phyloP scores from a whole-genome alignment of 129 eudicot species.

The Arctium minus region DNA sequence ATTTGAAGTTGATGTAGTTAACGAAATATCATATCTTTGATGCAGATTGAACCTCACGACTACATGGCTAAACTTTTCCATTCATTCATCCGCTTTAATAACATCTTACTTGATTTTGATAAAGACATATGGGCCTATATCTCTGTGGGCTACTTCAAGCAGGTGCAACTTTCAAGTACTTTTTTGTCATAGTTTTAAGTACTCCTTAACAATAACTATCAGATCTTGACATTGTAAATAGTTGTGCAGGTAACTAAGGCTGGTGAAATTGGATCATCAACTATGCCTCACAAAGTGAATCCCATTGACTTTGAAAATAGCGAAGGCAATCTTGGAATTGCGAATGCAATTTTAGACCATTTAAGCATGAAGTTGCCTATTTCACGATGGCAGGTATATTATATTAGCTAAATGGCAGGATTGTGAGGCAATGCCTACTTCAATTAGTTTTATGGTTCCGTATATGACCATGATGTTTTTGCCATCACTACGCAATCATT shows the following conservation, averaged over 20 bases:
- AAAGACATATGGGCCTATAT: constrained; percentile 93
- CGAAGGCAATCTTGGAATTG: constrained; percentile 93
- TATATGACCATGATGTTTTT: not conserved
- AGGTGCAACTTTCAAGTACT: constrained; percentile 37
- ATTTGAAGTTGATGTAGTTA: not conserved
- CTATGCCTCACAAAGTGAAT: constrained; percentile 98
- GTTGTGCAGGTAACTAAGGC: constrained; percentile 75
- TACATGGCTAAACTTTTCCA: constrained; percentile 94
- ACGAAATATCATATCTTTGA: not conserved
- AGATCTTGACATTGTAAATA: not conserved
- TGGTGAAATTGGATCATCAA: constrained; percentile 97
- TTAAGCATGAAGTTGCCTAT: constrained; percentile 81
- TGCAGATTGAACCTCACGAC: constrained; percentile 98
- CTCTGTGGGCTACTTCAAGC: constrained; percentile 86
- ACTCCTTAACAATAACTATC: not conserved
- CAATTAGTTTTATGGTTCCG: not conserved
- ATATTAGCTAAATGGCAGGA: not conserved
- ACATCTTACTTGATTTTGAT: constrained; percentile 81
- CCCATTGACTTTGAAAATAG: constrained; percentile 98
- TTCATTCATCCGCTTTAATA: constrained; percentile 72
- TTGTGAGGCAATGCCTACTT: not conserved
- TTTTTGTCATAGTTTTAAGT: not conserved
- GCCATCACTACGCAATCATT: not conserved
- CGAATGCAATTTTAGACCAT: constrained; percentile 72
- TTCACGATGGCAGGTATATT: constrained; percentile 92